Evolutionary conservation across 169 alveolate genomes (phyloP).

Genomic region (Plasmodium inui): DNA sequence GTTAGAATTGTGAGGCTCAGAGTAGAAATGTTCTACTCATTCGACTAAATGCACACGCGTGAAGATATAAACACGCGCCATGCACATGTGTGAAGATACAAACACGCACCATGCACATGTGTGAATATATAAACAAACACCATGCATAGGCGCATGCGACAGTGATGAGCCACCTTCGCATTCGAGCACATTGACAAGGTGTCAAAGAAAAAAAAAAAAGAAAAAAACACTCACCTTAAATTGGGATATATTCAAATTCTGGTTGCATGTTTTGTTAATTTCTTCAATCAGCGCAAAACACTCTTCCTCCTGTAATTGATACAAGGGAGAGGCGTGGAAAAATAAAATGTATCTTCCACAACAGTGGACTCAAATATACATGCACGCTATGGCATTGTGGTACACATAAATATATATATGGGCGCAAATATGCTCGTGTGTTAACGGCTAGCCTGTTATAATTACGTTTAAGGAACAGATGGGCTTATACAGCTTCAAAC

Average conservation of each 20-base stretch:
- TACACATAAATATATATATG: neutral
- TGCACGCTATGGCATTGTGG: neutral
- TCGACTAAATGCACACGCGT: too few relatives aligned
- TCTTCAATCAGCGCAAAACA: conserved; percentile 60
- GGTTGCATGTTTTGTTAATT: conserved; percentile 61
- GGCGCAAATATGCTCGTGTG: neutral
- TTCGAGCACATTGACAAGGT: neutral
- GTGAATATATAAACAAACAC: neutral
- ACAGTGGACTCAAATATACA: neutral
- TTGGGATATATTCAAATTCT: conserved; percentile 55
- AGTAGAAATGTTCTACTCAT: neutral
- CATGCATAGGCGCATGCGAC: neutral
- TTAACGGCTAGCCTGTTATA: neutral
- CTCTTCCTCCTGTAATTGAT: conserved; percentile 39
- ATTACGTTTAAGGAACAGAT: conserved; percentile 70
- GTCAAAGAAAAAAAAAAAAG: neutral
- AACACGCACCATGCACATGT: neutral
- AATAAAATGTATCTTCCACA: neutral
- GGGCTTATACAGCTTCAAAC: conserved; percentile 53
- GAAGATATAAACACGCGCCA: too few relatives aligned
- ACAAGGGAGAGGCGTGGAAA: neutral
- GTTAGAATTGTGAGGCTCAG: neutral
- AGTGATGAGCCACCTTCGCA: neutral
- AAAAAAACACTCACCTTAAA: conserved; percentile 35
- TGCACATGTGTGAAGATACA: neutral